Conservation (phyloP, 441 rosid species). For the Gossypium davidsonii region DNA sequence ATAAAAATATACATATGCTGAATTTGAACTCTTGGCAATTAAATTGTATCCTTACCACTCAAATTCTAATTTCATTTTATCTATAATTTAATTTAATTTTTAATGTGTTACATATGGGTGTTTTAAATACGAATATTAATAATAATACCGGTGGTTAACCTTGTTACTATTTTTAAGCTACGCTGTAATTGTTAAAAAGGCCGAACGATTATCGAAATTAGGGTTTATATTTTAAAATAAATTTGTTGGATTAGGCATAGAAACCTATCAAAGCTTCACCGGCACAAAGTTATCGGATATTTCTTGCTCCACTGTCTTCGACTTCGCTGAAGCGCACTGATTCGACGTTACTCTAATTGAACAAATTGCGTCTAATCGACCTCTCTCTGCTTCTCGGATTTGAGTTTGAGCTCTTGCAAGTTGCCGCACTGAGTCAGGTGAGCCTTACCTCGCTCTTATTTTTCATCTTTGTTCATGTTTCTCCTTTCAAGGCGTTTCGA, state of each 20-base stretch:
- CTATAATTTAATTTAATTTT: no score
- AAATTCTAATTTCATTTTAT: no score
- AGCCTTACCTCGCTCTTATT: background rate
- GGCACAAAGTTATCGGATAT: background rate
- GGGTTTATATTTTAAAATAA: background rate
- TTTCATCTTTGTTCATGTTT: background rate
- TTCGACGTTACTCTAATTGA: background rate
- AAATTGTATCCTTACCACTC: no score
- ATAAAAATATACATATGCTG: no score
- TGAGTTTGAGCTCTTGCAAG: background rate
- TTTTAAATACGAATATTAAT: no score
- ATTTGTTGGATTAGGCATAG: background rate
- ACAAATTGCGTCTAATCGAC: background rate
- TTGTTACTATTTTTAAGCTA: background rate
- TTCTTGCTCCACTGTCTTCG: background rate
- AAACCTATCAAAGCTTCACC: background rate
- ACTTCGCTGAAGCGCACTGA: background rate
- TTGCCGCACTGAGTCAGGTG: background rate
- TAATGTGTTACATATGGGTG: no score
- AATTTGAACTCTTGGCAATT: no score
- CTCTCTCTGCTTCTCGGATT: background rate
- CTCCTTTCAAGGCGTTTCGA: background rate
- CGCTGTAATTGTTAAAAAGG: background rate
- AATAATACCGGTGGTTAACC: background rate
- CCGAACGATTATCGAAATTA: background rate